Evolutionary conservation across 2,329 filamentous ascomycete genomes (phyloP).

Genomic region (Trichoderma hamatum): DNA sequence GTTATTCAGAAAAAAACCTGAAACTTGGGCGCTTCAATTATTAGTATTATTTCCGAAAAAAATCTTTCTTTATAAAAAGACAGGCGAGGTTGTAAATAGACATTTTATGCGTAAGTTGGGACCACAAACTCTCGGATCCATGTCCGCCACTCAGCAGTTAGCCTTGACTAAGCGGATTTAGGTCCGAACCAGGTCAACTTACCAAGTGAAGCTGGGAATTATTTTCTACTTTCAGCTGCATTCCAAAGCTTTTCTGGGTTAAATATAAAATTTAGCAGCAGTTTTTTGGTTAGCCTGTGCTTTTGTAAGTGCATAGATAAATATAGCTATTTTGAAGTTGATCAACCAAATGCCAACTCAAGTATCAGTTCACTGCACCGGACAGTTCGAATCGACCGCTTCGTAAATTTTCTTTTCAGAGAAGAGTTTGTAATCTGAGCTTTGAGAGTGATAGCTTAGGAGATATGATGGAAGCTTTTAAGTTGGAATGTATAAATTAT

Average conservation of each 20-base stretch:
- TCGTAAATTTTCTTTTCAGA: too few species aligned
- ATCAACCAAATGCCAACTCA: not conserved
- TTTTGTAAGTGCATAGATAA: not conserved
- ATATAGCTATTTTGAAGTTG: too few species aligned
- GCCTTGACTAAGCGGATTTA: not conserved
- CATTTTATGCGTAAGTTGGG: not conserved
- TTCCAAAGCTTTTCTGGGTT: not conserved
- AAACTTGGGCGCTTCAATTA: not conserved
- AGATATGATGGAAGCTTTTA: too few species aligned
- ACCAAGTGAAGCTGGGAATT: not conserved
- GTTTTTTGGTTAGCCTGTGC: not conserved
- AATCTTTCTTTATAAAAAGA: not conserved
- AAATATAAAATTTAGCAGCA: not conserved
- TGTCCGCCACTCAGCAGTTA: conserved; percentile 1
- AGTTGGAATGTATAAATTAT: too few species aligned
- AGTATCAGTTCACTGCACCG: not conserved
- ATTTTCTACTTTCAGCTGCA: not conserved
- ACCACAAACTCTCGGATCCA: not conserved
- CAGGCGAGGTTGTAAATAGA: not conserved
- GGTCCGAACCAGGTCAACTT: not conserved
- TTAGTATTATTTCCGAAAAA: too few species aligned
- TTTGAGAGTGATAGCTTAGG: too few species aligned
- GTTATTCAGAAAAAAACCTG: not conserved
- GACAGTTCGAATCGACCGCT: too few species aligned
- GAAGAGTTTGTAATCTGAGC: not conserved